Conservation (phyloP, 2,329 filamentous ascomycete species). For the Aspergillus fischeri region DNA sequence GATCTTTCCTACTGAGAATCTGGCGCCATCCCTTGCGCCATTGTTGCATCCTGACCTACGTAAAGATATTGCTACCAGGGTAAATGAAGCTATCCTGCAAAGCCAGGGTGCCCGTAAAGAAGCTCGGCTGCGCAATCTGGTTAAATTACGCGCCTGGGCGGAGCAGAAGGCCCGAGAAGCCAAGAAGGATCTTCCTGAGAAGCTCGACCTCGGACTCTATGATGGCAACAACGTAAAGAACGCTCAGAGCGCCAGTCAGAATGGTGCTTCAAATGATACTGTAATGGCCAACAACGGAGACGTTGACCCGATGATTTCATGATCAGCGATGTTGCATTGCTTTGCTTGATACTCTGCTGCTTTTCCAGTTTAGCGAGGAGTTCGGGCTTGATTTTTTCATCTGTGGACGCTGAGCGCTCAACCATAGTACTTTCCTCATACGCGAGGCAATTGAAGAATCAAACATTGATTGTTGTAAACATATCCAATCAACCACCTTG, state of each 20-base stretch:
- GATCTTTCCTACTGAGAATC: constrained; percentile 76
- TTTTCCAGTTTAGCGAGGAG: constrained; percentile 12
- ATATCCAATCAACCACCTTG: neutral
- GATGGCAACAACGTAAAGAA: constrained; percentile 23
- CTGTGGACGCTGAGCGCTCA: neutral
- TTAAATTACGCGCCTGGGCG: constrained; percentile 80
- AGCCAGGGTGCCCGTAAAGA: constrained; percentile 70
- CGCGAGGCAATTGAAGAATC: neutral
- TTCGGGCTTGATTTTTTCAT: constrained; percentile 8
- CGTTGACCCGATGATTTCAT: constrained; percentile 39
- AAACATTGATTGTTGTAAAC: neutral
- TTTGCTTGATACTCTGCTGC: neutral
- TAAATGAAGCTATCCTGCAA: constrained; percentile 82
- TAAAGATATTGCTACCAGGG: constrained; percentile 75
- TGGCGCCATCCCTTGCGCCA: constrained; percentile 69
- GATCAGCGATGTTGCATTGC: constrained; percentile 7
- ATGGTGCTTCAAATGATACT: constrained; percentile 34
- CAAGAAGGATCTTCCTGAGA: constrained; percentile 45
- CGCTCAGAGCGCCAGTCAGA: constrained; percentile 18
- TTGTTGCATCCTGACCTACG: constrained; percentile 77
- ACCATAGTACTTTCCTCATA: neutral
- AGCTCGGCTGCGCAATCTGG: constrained; percentile 74
- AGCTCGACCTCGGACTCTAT: constrained; percentile 43
- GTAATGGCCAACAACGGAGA: constrained; percentile 41
- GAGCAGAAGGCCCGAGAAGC: constrained; percentile 55